These are phyloP conservation scores for Beauveria brongniartii DNA, from an alignment of 2,329 filamentous ascomycete species.

Conservation along the genomic window DNA sequence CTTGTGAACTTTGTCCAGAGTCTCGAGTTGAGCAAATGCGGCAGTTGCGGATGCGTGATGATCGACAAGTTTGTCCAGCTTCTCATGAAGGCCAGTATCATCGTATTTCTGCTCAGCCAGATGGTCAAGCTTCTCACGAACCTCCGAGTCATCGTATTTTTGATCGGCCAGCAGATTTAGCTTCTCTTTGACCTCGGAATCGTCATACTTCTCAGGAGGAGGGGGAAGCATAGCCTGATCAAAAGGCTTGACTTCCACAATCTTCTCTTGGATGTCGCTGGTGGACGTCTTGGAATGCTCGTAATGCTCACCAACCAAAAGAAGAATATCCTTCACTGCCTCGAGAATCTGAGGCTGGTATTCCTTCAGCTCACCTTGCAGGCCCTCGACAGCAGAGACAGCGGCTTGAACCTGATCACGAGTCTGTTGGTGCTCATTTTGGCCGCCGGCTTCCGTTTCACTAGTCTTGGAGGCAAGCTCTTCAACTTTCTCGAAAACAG, in stretches of 20 bases:
- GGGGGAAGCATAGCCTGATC: conserved; percentile 50
- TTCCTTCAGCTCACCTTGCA: conserved; percentile 73
- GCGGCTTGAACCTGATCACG: conserved; percentile 73
- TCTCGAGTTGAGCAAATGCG: conserved; percentile 66
- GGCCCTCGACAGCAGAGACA: conserved; percentile 60
- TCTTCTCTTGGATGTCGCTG: conserved; percentile 47
- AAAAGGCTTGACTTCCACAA: conserved; percentile 53
- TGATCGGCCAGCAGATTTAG: conserved; percentile 25
- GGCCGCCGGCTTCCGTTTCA: conserved; percentile 64
- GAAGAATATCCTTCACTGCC: conserved; percentile 75
- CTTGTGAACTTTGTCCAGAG: conserved; percentile 80
- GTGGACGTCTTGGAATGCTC: conserved; percentile 70
- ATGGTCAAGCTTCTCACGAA: conserved; percentile 19
- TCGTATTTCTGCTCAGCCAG: conserved; percentile 16
- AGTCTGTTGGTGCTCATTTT: conserved; percentile 73
- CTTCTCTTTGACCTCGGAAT: conserved; percentile 24
- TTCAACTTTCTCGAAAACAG: conserved; percentile 75
- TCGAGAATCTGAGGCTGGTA: conserved; percentile 84
- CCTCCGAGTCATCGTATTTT: conserved; percentile 26
- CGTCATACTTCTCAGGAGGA: conserved; percentile 54
- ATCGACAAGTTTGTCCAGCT: conserved; percentile 21
- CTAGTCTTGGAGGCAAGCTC: conserved; percentile 69
- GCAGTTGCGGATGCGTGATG: conserved; percentile 58
- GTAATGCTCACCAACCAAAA: conserved; percentile 76
- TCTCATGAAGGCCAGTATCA: conserved; percentile 16